A percentile compares a stretch with the other conserved stretches of the same genome.
Conservation (phyloP, 2,329 filamentous ascomycete species). For the Phaeosphaeria sp. region DNA sequence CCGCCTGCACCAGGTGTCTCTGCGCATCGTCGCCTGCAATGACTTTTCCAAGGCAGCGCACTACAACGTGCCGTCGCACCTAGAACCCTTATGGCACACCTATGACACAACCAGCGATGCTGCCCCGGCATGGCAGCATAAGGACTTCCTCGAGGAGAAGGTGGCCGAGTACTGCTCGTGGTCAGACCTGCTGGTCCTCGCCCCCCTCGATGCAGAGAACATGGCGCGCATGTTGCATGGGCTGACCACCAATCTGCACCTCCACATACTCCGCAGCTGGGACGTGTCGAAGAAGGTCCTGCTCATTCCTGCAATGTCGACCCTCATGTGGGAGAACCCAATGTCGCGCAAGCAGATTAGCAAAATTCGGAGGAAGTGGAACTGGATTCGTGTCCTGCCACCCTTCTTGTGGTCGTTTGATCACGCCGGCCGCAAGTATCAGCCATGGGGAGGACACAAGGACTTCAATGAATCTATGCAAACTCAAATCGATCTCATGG, state of each 20-base stretch:
- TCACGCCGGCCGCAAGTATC: conserved; percentile 55
- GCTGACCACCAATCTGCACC: conserved; percentile 78
- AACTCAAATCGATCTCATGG: conserved; percentile 78
- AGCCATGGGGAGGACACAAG: conserved; percentile 66
- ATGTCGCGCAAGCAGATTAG: conserved; percentile 86
- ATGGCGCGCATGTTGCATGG: conserved; percentile 88
- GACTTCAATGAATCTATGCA: conserved; percentile 77
- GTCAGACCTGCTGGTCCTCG: conserved; percentile 85
- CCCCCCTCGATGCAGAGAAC: conserved; percentile 83
- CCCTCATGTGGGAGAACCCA: conserved; percentile 87
- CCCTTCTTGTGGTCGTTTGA: conserved; percentile 86
- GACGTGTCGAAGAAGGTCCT: conserved; percentile 84
- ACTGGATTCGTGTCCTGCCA: conserved; percentile 81
- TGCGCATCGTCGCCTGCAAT: conserved; percentile 40
- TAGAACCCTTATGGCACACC: conserved; percentile 40
- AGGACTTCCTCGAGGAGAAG: conserved; percentile 54
- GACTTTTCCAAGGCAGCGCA: conserved; percentile 31
- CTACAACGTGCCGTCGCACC: conserved; percentile 28
- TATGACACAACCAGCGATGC: conserved; percentile 31
- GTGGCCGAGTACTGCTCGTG: conserved; percentile 79
- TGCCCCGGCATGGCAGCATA: conserved; percentile 31
- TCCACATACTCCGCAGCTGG: conserved; percentile 86
- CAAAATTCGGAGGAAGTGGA: conserved; percentile 84
- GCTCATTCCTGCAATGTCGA: conserved; percentile 87
- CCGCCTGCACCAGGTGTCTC: conserved; percentile 69